Base-by-base conservation (phyloP, 352 stramenopile species). In the Thalassiosira livingstoniorum region DNA sequence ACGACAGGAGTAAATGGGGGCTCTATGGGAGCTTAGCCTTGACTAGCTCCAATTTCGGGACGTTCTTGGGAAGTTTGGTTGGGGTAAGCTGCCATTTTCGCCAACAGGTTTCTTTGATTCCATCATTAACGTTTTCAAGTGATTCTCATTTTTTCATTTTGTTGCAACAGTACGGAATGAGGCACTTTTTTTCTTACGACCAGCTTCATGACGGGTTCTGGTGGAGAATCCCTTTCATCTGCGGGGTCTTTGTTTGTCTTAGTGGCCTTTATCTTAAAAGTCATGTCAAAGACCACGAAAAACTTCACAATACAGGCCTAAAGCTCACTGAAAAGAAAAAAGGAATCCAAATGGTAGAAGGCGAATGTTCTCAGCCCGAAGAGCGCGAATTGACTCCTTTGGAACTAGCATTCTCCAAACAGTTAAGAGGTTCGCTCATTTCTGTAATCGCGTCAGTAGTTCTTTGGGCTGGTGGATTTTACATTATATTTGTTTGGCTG, bases 151-250 rank as follows among this genome's bases (percentile, higher is more conserved):
- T 51, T 51, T 18, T 51, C 10, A 51, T 51, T 51, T 51, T 51
- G 42, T 51, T 18, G 42, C 7, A 43, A 31, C 51, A 75, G 68
- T 64, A 58, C 68, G 15, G 57, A 0, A 84, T 91, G 76, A 75
- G 87, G 37, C 27, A 57, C 15, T 25, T 69, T 18, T 69, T 87
- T 34, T 83, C 79, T 7, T 25, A 75, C 15, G 63, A 86, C 25
- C 66, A 87, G 66, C 35, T 89, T 1, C 18, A 39, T 18, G 13
- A 39, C 18, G 91, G 81, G 72, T 83, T 77, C 34, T 93, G 88
- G 88, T 93, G 88, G 88, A 47, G 88, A 57, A 62, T 93, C n/a
- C 88, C 88, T 23, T 93, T 93, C 39, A 71, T 93, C 31, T 85
- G 80, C n/a, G 83, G 86, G n/a, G 82, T 91, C 18, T 57, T 92